Evolutionary conservation across 2,329 filamentous ascomycete species (phyloP), one percentile per base, ranked within the genome.

Genomic region (Neoarthrinium moseri): DNA sequence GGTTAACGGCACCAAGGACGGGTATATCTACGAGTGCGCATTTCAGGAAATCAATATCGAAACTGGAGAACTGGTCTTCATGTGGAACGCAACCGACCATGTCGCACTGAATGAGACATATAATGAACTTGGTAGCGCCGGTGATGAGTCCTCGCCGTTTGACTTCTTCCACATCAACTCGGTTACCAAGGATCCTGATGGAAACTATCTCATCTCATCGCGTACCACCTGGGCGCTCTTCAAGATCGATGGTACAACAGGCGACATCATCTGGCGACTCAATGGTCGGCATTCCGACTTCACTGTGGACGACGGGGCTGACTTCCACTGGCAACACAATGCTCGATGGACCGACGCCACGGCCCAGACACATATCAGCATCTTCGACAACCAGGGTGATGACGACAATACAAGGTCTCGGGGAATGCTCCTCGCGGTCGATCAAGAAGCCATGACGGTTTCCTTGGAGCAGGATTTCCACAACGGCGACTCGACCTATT

Each of bases 351-450:
- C 58, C 52, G 54, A 55, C 12, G 48, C 46, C 35, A 48, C 57
- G 45, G 55, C 59, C 10, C 26, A 30, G 38, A 41, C 23, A 21
- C 27, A 43, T 17, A 45, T 70, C 42, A 64, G 62, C 43, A 56
- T 70, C 40, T 70, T 70, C 46, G 66, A 70, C 55, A 70, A 70
- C 54, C 57, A 53, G 1, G 54, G 48, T 22, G 64, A 62, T 24
- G 33, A 50, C 4, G 48, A 51, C 12, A 21, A 34, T 15, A 35
- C 30, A 4, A 62, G 65, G 52, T 52, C 63, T 21, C 72, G 72
- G 20, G 77, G 74, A 4, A 66, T 73, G 58, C 67, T 73, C 51
- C 62, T 75, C 45, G 59, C 59, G 11, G 65, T 76, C 41, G 69
- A 76, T 57, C 71, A 71, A 33, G 54, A 57, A 4, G 58, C 58